Percentiles rank a stretch among this genome's conserved stretches.
Conservation (phyloP, 2,329 filamentous ascomycete genomes). For the Polytolypa hystricis region DNA sequence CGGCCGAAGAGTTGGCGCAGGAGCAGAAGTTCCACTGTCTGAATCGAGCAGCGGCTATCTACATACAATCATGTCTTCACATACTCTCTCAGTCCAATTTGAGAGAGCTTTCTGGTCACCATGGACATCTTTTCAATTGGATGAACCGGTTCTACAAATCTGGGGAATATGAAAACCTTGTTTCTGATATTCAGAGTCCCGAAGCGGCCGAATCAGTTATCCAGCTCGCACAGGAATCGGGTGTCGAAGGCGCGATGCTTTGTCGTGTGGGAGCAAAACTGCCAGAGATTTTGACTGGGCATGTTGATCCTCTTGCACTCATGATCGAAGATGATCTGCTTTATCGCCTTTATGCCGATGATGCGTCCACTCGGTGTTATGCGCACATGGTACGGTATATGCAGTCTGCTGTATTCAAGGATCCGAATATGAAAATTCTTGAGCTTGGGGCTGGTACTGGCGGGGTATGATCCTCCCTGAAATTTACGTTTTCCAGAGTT, state of each 20-base stretch:
- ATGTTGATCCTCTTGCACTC: conserved; percentile 9
- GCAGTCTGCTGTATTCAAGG: conserved; percentile 4
- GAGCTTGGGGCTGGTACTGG: conserved; percentile 18
- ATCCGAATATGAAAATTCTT: conserved; percentile 13
- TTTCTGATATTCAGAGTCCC: too few relatives aligned
- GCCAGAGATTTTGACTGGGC: conserved; percentile 7
- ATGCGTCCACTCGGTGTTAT: neutral
- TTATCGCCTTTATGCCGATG: conserved; percentile 7
- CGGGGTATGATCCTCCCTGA: too few relatives aligned
- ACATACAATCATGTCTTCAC: too few relatives aligned
- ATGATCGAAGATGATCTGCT: conserved; percentile 12
- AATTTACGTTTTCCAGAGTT: too few relatives aligned
- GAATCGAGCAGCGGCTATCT: too few relatives aligned
- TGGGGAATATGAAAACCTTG: too few relatives aligned
- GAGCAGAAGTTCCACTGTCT: too few relatives aligned
- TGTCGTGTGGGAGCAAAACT: conserved; percentile 16
- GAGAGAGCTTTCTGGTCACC: too few relatives aligned
- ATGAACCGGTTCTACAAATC: too few relatives aligned
- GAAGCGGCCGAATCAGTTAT: neutral
- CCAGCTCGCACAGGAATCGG: neutral
- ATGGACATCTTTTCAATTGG: too few relatives aligned
- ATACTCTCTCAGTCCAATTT: too few relatives aligned
- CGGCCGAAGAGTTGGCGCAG: too few relatives aligned
- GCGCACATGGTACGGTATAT: conserved; percentile 1
- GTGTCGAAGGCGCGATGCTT: conserved; percentile 21